Evolutionary conservation across 257 asterid genomes (phyloP).

Genomic region (Orobanche coerulescens): DNA sequence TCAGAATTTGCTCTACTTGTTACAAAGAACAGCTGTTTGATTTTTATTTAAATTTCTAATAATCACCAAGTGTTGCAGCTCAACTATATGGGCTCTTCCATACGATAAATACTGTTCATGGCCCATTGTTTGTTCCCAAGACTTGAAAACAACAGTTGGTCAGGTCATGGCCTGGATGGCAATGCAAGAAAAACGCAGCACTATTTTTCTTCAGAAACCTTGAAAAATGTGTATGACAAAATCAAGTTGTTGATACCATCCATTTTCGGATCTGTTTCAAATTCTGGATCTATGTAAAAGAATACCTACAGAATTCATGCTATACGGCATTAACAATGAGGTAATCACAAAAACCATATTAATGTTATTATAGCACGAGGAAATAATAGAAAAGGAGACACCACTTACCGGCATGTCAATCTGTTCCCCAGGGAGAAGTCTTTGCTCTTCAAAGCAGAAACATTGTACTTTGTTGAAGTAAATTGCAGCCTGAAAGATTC

Average conservation of each 20-base stretch:
- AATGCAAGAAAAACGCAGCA: not conserved
- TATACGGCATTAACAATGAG: not conserved
- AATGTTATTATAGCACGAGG: too few species aligned
- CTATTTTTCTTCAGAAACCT: conserved; percentile 44
- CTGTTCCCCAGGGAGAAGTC: conserved; percentile 75
- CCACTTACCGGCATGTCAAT: conserved; percentile 71
- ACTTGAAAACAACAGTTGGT: too few species aligned
- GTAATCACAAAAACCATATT: too few species aligned
- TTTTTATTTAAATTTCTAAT: too few species aligned
- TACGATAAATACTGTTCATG: too few species aligned
- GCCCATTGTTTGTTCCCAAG: not conserved
- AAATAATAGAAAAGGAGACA: not conserved
- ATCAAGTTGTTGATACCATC: conserved; percentile 73
- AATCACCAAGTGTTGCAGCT: too few species aligned
- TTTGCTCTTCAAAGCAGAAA: conserved; percentile 77
- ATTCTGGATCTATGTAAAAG: conserved; percentile 81
- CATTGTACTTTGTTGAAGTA: conserved; percentile 79
- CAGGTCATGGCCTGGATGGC: too few species aligned
- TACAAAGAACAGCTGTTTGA: too few species aligned
- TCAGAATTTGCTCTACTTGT: too few species aligned
- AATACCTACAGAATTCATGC: conserved; percentile 39
- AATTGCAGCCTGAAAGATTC: conserved; percentile 55
- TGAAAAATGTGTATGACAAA: conserved; percentile 66
- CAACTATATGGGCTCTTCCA: too few species aligned
- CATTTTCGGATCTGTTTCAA: conserved; percentile 73